Conservation (phyloP, 441 rosid species). For the Erysimum cheiri region DNA sequence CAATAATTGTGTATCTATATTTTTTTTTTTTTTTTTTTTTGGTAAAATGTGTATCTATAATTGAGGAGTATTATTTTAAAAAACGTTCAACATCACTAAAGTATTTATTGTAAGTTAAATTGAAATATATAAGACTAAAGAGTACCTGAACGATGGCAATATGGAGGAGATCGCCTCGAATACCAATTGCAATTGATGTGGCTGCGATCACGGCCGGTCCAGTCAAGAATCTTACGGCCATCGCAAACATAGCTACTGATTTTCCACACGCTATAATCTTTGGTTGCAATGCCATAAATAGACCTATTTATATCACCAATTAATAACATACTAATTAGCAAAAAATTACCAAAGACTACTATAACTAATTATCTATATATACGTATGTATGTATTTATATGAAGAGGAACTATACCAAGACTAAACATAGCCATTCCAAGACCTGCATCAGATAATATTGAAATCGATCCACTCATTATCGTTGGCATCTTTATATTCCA, state of each 20-base stretch:
- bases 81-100: background rate
- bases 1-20: slow-evolving; percentile 1
- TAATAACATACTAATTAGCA: slow-evolving; percentile 3
- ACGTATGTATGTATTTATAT: background rate
- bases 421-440: slow-evolving; percentile 97
- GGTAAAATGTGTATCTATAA: no score
- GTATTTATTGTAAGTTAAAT: background rate
- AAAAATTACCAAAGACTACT: background rate
- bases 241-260: slow-evolving; percentile 83
- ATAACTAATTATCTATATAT: background rate
- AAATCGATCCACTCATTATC: slow-evolving; percentile 72
- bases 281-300: slow-evolving; percentile 93
- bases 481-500: slow-evolving; percentile 86
- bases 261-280: slow-evolving; percentile 87
- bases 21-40: no score
- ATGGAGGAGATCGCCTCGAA: slow-evolving; percentile 80
- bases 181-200: slow-evolving; percentile 81
- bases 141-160: slow-evolving; percentile 80
- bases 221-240: slow-evolving; percentile 89
- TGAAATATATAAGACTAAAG: slow-evolving; percentile 1
- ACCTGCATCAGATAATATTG: slow-evolving; percentile 86
- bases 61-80: background rate
- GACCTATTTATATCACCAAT: slow-evolving; percentile 48
- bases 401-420: slow-evolving; percentile 60
- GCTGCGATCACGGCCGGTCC: slow-evolving; percentile 97